phyloP scores from a whole-genome alignment of 176 grass and related monocot genomes.

The Canna indica region DNA sequence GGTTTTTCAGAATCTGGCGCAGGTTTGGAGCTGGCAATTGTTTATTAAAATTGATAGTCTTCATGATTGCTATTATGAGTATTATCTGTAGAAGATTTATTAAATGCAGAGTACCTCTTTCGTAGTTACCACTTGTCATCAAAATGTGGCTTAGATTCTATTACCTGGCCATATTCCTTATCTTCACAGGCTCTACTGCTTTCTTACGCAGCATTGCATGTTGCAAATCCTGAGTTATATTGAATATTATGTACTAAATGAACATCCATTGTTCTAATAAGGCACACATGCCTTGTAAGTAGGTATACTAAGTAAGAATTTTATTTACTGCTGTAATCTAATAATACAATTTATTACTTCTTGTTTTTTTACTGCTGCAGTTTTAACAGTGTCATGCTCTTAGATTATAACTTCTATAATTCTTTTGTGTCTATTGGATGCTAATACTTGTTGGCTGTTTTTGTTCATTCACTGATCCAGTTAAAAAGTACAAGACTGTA shows the following conservation, averaged over 20 bases:
- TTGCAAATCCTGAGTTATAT: no score
- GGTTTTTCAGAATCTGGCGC: no score
- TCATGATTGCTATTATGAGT: no score
- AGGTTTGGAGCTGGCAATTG: no score
- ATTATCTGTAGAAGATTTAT: background rate
- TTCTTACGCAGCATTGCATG: background rate
- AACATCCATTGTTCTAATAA: no score
- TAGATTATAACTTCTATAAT: background rate
- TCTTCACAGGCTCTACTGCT: background rate
- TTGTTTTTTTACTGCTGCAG: background rate
- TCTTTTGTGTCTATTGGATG: background rate
- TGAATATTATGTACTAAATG: no score
- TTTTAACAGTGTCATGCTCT: background rate
- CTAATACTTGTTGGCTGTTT: background rate
- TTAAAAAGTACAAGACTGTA: constrained; percentile 15
- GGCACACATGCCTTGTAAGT: no score
- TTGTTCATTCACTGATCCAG: background rate
- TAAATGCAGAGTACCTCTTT: background rate
- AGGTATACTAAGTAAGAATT: background rate
- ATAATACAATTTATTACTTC: background rate
- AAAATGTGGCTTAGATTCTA: background rate
- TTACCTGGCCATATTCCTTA: background rate
- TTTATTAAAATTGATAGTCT: no score
- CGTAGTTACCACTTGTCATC: no score
- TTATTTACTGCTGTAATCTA: background rate